Evolutionary conservation across 306 rosid genomes (phyloP), one percentile per base, ranked within the genome.

Genomic region (Medicago truncatula): DNA sequence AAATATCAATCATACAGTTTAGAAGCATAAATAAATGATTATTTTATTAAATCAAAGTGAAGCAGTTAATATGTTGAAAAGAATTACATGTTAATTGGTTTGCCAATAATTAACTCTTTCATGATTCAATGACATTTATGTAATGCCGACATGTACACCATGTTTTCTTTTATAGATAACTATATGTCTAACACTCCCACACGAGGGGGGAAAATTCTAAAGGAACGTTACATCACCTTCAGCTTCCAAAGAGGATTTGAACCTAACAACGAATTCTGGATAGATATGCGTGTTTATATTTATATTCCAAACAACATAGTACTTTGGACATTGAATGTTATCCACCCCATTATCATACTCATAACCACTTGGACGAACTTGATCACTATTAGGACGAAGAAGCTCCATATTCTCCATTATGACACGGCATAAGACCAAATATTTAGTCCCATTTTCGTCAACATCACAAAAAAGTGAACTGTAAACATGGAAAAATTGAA

Each of bases 271-370:
- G 10, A 82, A 88, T 85, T 93, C 97, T 18, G 96, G 97, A 88
- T 85, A 86, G 68, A 93, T 84, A 81, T 91, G 96, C 16, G 97
- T 87, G 52, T 89, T 88, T 82, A 88, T 76, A 67, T 91, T 93
- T 91, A 89, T 86, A 84, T 86, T 87, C 98, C 98, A 93, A 39
- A 91, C 77, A 44, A 86, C 25, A 74, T 78, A 89, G 81, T 67
- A 43, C 34, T 39, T 85, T 14, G 97, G 97, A 60, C 65, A 61
- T 74, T 82, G 80, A 70, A 88, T 78, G 78, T 87, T 88, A 83
- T 93, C 96, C 69, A 91, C 93, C 74, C 97, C 97, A 83, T 83
- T 91, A 80, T 89, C 98, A 84, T 84, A 91, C 31, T 87, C 89
- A 61, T 53, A 74, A 80, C 86, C 75, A 87, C 96, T 73, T 34